A percentile compares a stretch with the other conserved stretches of the same genome.
phyloP scores from a whole-genome alignment of 352 stramenopile species.

The Phytophthora ramorum region DNA sequence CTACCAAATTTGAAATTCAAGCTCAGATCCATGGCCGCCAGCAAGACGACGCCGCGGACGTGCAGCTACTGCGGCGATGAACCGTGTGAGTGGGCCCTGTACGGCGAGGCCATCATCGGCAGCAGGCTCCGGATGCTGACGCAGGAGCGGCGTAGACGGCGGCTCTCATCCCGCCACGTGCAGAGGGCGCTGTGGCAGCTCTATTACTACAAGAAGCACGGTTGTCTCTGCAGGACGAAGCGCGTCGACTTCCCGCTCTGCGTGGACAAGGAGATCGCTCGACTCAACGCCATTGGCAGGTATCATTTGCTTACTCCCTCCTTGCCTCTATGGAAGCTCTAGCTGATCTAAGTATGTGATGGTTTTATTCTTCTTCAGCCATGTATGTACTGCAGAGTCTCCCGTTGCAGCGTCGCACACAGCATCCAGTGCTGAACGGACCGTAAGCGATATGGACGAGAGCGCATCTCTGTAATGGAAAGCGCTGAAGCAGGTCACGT shows the following conservation, averaged over 20 bases:
- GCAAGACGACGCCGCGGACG: background rate
- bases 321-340: background rate
- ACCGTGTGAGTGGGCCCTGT: constrained; percentile 2
- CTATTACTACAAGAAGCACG: constrained; percentile 4
- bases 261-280: constrained; percentile 3
- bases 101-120: background rate
- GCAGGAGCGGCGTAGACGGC: background rate
- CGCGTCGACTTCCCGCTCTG: background rate
- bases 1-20: constrained; percentile 1
- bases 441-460: constrained; percentile 1
- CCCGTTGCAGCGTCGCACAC: constrained; percentile 1
- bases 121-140: constrained; percentile 7
- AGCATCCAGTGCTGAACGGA: constrained; percentile 12
- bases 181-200: background rate
- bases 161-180: background rate
- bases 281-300: background rate
- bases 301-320: background rate
- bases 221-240: background rate
- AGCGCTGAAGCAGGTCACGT: constrained; percentile 9
- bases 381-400: constrained; percentile 12
- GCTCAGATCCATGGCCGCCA: background rate
- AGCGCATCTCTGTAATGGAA: constrained; percentile 14
- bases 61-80: constrained; percentile 10
- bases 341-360: constrained; percentile 17
- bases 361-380: constrained; percentile 22